Conservation (phyloP, 2,329 filamentous ascomycete genomes). For the Monilinia fructicola region DNA sequence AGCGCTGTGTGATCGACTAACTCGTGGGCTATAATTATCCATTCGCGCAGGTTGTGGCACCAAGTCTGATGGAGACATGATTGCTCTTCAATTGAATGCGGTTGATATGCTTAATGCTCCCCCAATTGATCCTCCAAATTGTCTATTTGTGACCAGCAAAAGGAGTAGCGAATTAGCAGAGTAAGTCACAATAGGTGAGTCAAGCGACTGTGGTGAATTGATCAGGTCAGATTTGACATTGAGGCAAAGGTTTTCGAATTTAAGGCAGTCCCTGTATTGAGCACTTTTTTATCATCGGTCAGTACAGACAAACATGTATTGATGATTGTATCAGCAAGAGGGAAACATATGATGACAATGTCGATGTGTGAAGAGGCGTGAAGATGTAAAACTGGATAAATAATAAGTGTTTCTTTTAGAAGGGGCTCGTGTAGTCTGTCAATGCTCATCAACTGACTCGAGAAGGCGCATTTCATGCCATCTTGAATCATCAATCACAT, state of each 20-base stretch:
- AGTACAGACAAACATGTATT: slow-evolving; percentile 1
- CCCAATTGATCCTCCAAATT: slow-evolving; percentile 1
- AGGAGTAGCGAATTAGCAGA: background rate
- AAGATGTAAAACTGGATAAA: background rate
- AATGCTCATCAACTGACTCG: slow-evolving; percentile 17
- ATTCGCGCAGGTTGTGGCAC: slow-evolving; percentile 8
- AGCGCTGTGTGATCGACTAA: slow-evolving; percentile 53
- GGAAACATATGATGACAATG: background rate
- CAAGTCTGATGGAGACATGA: slow-evolving; percentile 12
- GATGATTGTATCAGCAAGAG: background rate
- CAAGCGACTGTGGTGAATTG: slow-evolving; percentile 1
- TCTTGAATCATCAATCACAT: slow-evolving; percentile 1
- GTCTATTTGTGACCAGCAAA: slow-evolving; percentile 16
- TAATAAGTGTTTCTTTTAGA: background rate
- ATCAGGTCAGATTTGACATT: slow-evolving; percentile 9
- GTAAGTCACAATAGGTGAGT: background rate
- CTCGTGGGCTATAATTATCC: slow-evolving; percentile 24
- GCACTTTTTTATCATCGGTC: background rate
- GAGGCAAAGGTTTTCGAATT: slow-evolving; percentile 3
- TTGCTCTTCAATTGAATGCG: slow-evolving; percentile 2
- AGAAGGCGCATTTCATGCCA: background rate
- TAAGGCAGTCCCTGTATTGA: slow-evolving; percentile 1
- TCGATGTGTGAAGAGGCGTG: background rate
- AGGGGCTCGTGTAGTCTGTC: slow-evolving; percentile 6
- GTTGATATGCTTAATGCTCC: background rate